Base-by-base conservation (phyloP, 208 protist genomes). In the Wallacemonas sp. region DNA sequence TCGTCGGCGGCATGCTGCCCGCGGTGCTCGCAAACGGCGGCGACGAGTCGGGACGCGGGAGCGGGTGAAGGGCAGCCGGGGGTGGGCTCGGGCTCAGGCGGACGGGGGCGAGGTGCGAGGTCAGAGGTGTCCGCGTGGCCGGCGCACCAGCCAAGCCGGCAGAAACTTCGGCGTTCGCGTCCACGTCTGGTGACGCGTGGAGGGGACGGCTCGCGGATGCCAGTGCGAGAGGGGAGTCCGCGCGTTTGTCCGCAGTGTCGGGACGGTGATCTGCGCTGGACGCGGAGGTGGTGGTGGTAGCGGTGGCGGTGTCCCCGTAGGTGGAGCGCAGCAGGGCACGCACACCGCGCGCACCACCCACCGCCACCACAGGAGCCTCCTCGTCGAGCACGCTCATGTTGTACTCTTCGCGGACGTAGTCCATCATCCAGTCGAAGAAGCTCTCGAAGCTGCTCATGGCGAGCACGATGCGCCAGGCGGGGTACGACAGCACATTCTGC, bases 341-440 rank as follows among this genome's bases (percentile, higher is more conserved):
- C 68, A 94, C 68, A 16, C 89, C 82, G 18, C 89, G 70, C n/a
- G 81, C 73, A 22, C 85, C 86, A 3, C 67, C 81, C 14, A 84
- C 84, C 11, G 79, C 89, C 38, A 91, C 70, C 1, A 59, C 44
- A 0, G 65, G 45, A 26, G 45, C 41, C 23, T 67, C 61, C 33
- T 59, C 70, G 3, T 44, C 61, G 32, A 61, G 41, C 5, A 50
- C 16, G 41, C 67, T 76, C 48, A 89, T 67, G 38, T 86, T 72
- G 68, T 92, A 94, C 65, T 94, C 86, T 65, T 94, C 91, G 12
- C 76, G 72, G 48, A 94, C 86, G 71, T 91, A 94, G 64, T 94
- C 88, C 74, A 89, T 79, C 81, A 96, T 91, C 77, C 84, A 90
- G 5, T 29, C 55, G 57, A 85, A 87, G 63, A 96, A 96, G 61